Evolutionary conservation across 352 stramenopile genomes (phyloP).

Genomic region (Globisporangium yorkense): DNA sequence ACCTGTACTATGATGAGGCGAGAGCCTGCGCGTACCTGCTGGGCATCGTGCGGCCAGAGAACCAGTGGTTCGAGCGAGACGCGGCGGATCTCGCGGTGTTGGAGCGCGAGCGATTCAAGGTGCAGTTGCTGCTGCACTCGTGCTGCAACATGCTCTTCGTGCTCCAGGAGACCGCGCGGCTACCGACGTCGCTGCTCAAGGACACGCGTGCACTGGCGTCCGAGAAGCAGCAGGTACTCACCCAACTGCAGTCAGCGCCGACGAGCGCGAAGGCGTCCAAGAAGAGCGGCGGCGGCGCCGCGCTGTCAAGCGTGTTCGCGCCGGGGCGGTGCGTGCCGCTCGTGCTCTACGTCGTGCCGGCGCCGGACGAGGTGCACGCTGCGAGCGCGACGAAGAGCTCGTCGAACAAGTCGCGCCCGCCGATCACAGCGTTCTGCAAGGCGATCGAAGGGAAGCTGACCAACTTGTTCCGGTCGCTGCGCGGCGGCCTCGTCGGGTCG

Average conservation of each 20-base stretch:
- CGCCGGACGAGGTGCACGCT: constrained; percentile 36
- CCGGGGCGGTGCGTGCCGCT: constrained; percentile 62
- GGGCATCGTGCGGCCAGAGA: constrained; percentile 36
- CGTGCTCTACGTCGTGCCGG: constrained; percentile 59
- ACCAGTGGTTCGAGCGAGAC: constrained; percentile 22
- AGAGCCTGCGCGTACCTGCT: constrained; percentile 49
- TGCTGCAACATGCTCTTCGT: constrained; percentile 59
- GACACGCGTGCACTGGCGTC: constrained; percentile 32
- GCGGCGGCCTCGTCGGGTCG: constrained; percentile 42
- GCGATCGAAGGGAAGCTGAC: constrained; percentile 46
- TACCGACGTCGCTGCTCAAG: constrained; percentile 42
- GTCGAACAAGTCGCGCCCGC: constrained; percentile 26
- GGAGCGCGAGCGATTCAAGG: constrained; percentile 48
- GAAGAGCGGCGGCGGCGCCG: constrained; percentile 24
- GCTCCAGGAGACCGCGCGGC: constrained; percentile 27
- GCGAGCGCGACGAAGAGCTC: constrained; percentile 19
- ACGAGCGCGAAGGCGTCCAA: constrained; percentile 25
- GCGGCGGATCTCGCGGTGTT: constrained; percentile 12
- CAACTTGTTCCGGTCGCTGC: constrained; percentile 46
- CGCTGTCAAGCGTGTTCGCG: constrained; percentile 30
- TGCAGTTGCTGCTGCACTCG: constrained; percentile 58
- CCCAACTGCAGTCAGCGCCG: constrained; percentile 16
- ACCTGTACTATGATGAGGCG: constrained; percentile 53
- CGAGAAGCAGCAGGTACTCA: constrained; percentile 55
- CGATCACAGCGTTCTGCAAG: constrained; percentile 54